Evolutionary conservation across 768 basidiomycete genomes (phyloP), one percentile per base, ranked within the genome.

Genomic region (Clathrus columnatus): DNA sequence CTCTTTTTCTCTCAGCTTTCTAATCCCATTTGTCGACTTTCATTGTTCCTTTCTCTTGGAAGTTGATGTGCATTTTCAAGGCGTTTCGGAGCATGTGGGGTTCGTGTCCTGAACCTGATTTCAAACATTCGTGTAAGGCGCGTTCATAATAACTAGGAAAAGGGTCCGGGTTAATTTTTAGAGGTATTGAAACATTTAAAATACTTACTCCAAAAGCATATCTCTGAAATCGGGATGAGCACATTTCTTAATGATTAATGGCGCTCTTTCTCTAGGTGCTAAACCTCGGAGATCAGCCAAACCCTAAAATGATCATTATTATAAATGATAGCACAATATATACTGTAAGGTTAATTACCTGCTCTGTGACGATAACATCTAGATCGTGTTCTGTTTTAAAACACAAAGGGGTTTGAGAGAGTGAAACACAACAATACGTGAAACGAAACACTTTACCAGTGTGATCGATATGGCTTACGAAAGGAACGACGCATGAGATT

Each of bases 401-500:
- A 47, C 7, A 6, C 7, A 2, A 11, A 16, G 16, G 10, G 2
- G 7, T 23, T 11, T 47, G 46, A 47, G 26, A 23, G 18, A 10
- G 26, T 14, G 17, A 47, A 47, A 47, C 16, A 47, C 46, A 8
- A 10, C 14, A 49, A 49, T 17, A 28, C n/a, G 6, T 17, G 44
- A 6, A 36, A 20, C 11, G 27, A 14, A 36, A 20, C 11, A 58
- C 28, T 46, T 62, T 24, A 44, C 51, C 32, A 21, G 51, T 54
- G 28, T 64, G 63, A 52, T 66, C 65, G 20, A 66, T 45, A 53
- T 66, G 65, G 17, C 59, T 59, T 3, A 62, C 61, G 41, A 65
- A 64, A 5, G 65, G 64, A 3, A 66, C 65, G 54, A 66, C 62
- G 57, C 61, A 63, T 7, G 64, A 64, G 57, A 66, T 66, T 7